These are phyloP conservation scores for Purpureocillium lavendulum DNA, from an alignment of 2,329 filamentous ascomycete species.

Conservation along the genomic window DNA sequence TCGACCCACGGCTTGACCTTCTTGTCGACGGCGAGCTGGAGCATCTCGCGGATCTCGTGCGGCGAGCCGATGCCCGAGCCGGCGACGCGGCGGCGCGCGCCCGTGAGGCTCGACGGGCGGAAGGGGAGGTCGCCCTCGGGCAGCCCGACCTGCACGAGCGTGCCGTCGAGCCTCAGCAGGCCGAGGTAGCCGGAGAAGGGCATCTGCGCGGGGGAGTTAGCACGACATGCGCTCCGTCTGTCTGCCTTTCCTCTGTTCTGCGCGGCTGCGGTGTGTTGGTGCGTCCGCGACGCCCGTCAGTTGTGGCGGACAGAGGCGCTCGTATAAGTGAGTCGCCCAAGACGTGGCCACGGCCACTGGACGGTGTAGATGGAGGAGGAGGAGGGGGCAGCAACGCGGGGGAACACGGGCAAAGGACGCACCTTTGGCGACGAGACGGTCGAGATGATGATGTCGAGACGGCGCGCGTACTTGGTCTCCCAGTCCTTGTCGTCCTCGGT, in stretches of 20 bases:
- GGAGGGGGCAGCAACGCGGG: background rate
- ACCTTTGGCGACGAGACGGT: conserved; percentile 38
- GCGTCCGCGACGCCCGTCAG: too few species aligned
- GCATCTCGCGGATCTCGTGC: conserved; percentile 51
- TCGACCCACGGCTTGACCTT: conserved; percentile 48
- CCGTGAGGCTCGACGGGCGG: conserved; percentile 39
- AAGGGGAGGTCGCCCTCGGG: conserved; percentile 13
- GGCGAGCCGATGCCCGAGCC: conserved; percentile 40
- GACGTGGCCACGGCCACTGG: too few species aligned
- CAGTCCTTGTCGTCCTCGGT: conserved; percentile 43
- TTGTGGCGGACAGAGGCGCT: too few species aligned
- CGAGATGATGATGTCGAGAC: conserved; percentile 50
- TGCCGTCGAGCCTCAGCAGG: conserved; percentile 49
- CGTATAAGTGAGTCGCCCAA: too few species aligned
- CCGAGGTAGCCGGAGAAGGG: conserved; percentile 52
- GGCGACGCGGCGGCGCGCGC: conserved; percentile 40
- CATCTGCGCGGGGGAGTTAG: conserved; percentile 29
- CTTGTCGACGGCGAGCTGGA: conserved; percentile 47
- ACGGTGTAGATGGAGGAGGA: too few species aligned
- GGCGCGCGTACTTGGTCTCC: conserved; percentile 39
- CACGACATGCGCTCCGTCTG: background rate
- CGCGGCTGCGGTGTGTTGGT: too few species aligned
- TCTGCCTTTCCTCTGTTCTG: too few species aligned
- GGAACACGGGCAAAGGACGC: background rate
- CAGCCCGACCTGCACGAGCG: conserved; percentile 55